Evolutionary conservation across 768 basidiomycete species (phyloP), one percentile per base, ranked within the genome.

Genomic region (Termitomyces eurrhizus): DNA sequence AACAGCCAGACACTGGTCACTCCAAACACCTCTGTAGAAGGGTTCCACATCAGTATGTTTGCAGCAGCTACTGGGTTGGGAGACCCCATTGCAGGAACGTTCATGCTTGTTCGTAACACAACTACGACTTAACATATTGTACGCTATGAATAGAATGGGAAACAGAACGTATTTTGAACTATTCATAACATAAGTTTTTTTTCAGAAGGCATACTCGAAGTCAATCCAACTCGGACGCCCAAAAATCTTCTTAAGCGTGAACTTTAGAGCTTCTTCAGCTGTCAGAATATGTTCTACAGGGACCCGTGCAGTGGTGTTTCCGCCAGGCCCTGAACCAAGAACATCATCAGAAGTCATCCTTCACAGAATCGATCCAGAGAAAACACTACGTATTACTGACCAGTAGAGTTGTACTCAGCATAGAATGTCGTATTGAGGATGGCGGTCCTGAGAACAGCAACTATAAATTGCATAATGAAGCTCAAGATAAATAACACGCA

Each of bases 171-270:
- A 11, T 16, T 26, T 6, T 53, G 26, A 12, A 53, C 36, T 36
- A 50, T 16, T 1, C 29, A 21, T 58, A 24, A 29, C 12, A 39
- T 4, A 42, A 16, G 18, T 26, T 29, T 3, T 14, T 46, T 4
- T 49, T 75, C 64, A 82, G 59, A 72, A 74, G 45, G 68, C 44
- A 63, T 87, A 86, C 0, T 55, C 67, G 63, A 69, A 78, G 64
- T 88, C 86, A 52, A 87, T 82, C 86, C 86, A 88, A 16, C 61
- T 48, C 0, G 84, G 83, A 29, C 52, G 72, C 53, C 74, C 83
- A 1, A 87, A 85, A n/a, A 87, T 82, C 4, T 75, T 69, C 55
- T 79, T 69, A 13, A 87, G 60, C 1, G 78, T 80, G 64, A 81
- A 83, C 4, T 70, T 41, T 32, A 68, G 54, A 7, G 80, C 80